phyloP scores from a whole-genome alignment of 371 early-diverging fungal genomes.

The Mucor racemosus region DNA sequence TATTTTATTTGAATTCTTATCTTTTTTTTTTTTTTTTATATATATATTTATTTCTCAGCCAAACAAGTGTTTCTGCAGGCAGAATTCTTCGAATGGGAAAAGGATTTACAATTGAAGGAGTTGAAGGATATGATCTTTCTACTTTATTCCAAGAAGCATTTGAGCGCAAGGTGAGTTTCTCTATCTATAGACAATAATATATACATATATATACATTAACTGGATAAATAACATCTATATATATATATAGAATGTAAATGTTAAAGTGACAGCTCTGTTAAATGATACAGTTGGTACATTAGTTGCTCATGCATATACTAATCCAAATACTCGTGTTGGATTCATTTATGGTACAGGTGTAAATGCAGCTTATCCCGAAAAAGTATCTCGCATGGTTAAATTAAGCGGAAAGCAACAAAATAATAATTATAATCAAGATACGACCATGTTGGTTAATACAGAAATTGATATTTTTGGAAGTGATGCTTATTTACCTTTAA shows the following conservation, averaged over 20 bases:
- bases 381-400: slow-evolving; percentile 73
- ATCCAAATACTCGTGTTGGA: slow-evolving; percentile 83
- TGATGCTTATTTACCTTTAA: slow-evolving; percentile 66
- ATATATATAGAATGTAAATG: slow-evolving; percentile 58
- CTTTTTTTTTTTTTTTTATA: too few relatives aligned
- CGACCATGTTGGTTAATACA: slow-evolving; percentile 73
- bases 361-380: slow-evolving; percentile 81
- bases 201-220: background rate
- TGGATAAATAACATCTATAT: background rate
- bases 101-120: slow-evolving; percentile 80
- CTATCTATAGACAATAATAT: too few relatives aligned
- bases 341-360: slow-evolving; percentile 96
- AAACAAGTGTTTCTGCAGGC: slow-evolving; percentile 78
- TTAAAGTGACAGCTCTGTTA: slow-evolving; percentile 56
- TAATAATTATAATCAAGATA: slow-evolving; percentile 35
- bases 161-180: slow-evolving; percentile 61
- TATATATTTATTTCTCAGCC: slow-evolving; percentile 42
- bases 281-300: slow-evolving; percentile 97
- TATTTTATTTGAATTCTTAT: background rate
- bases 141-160: slow-evolving; percentile 61
- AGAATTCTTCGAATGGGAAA: slow-evolving; percentile 89
- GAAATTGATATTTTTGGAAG: slow-evolving; percentile 75
- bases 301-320: slow-evolving; percentile 81
- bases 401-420: slow-evolving; percentile 40
- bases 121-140: slow-evolving; percentile 83